Base-by-base conservation (phyloP, 306 rosid species). In the Cyamopsis tetragonoloba region DNA sequence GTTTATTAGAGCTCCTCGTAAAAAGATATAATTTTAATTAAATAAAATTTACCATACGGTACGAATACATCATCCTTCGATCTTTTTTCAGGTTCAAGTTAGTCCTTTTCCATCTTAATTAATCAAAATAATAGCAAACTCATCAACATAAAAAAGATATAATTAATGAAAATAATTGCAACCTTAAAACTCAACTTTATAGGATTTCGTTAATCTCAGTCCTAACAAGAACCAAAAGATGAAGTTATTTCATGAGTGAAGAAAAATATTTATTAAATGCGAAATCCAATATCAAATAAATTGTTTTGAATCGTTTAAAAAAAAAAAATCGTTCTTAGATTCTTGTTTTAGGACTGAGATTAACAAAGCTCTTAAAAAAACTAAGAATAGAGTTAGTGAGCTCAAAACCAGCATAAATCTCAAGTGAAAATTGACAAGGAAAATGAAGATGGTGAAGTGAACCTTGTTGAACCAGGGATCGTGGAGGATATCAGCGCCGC, bases 381-480 rank as follows among this genome's bases (percentile, higher is more conserved):
- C n/a, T 27, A 19, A 20, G 32, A 31, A 41, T 6, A 38, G 35
- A 54, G 34, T 19, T 28, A 22, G 18, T 24, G 7, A 22, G 19
- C 11, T 27, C n/a, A 42, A 26, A 53, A 42, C 7, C n/a, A 15
- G 12, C n/a, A n/a, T 35, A 24, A 27, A 68, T 53, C 44, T 19
- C 8, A 67, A 38, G 59, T 6, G 58, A 66, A 31, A 48, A 17
- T 18, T 8, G 4, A 1, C n/a, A n/a, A n/a, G n/a, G n/a, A 18
- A 10, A 32, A 32, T 32, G 10, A 5, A 57, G 31, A 54, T 38
- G 20, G 17, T 6, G 48, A 70, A 3, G 44, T n/a, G 61, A 55
- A 91, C 97, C 97, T 91, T 91, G 72, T 91, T 91, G 83, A 87
- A 87, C 97, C 95, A 91, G 3, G 97, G 97, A 82, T 91, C 97